Evolutionary conservation across 176 grass and related monocot genomes (phyloP).

Genomic region (Oryza glaberrima): DNA sequence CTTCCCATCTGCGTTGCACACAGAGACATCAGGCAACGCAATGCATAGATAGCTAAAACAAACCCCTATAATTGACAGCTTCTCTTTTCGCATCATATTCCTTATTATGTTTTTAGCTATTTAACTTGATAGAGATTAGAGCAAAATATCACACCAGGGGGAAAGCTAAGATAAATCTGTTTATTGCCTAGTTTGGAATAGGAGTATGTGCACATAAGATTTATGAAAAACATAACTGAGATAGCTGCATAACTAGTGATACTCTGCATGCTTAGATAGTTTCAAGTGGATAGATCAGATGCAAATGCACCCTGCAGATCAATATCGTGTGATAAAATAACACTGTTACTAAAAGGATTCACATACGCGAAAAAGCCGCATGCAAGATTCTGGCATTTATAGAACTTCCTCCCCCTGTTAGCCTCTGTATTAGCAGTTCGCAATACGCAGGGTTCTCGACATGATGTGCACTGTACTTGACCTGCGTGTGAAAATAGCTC

Average conservation of each 20-base stretch:
- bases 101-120: neutral
- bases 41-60: neutral
- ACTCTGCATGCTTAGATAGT: neutral
- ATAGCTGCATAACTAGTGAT: neutral
- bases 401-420: conserved; percentile 91
- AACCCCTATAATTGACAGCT: neutral
- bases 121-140: neutral
- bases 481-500: conserved; percentile 49
- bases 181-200: neutral
- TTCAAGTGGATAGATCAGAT: neutral
- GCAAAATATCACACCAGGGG: neutral
- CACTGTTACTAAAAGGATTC: neutral
- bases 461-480: conserved; percentile 69
- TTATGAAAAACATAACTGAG: neutral
- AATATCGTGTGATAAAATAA: neutral
- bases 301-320: neutral
- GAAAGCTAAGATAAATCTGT: neutral
- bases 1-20: conserved; percentile 76
- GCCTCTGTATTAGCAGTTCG: conserved; percentile 80
- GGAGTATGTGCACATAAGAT: neutral
- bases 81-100: neutral
- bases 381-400: conserved; percentile 68
- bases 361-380: conserved; percentile 82
- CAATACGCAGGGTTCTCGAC: conserved; percentile 59
- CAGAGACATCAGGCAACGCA: neutral